These are phyloP conservation scores for Arthrinium puccinioides DNA, from an alignment of 2,329 filamentous ascomycete species.

Conservation along the genomic window DNA sequence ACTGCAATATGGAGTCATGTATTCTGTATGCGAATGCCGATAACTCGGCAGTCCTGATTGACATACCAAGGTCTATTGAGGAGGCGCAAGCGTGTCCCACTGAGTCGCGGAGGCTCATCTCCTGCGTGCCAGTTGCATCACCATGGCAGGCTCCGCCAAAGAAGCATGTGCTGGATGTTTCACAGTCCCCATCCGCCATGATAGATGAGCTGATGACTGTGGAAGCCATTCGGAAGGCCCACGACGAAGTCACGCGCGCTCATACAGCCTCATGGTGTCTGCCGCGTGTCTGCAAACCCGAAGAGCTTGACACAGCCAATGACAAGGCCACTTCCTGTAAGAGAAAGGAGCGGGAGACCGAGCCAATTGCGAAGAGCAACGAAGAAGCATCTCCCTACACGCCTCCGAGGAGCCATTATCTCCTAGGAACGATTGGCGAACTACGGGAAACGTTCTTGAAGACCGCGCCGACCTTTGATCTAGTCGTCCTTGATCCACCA, in stretches of 20 bases:
- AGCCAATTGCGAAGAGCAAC: no score
- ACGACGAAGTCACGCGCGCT: constrained; percentile 27
- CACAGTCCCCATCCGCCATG: constrained; percentile 36
- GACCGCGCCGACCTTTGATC: constrained; percentile 48
- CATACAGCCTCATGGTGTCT: constrained; percentile 38
- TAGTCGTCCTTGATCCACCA: constrained; percentile 69
- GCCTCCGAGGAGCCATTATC: constrained; percentile 34
- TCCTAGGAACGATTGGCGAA: constrained; percentile 41
- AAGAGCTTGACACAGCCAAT: background rate
- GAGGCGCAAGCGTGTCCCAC: constrained; percentile 60
- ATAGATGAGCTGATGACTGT: constrained; percentile 47
- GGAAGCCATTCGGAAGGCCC: constrained; percentile 36
- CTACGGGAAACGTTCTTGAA: constrained; percentile 31
- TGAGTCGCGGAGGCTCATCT: constrained; percentile 36
- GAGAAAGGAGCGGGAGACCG: no score
- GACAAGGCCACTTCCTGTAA: background rate
- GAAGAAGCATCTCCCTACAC: constrained; percentile 18
- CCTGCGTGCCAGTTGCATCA: constrained; percentile 31
- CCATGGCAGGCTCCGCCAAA: constrained; percentile 48
- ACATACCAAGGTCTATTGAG: constrained; percentile 64
- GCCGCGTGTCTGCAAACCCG: constrained; percentile 25
- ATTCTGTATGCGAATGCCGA: constrained; percentile 48
- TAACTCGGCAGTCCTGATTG: constrained; percentile 50
- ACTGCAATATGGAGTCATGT: constrained; percentile 17
- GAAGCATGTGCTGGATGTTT: constrained; percentile 28